Conservation (phyloP, 805 yeast species). For the Pichia deserticola region DNA sequence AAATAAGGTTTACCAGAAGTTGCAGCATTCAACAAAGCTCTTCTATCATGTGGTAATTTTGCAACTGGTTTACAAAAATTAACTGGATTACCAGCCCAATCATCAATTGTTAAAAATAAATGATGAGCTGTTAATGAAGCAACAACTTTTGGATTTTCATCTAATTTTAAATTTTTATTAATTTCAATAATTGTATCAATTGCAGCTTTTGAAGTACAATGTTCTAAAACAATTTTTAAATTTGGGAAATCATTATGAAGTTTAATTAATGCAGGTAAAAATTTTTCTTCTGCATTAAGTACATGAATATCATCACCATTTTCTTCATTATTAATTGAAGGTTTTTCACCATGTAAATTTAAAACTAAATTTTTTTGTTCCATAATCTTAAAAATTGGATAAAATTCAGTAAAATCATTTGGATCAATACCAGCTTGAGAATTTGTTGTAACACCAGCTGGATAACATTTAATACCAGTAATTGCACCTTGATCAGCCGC, state of each 20-base stretch:
- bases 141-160: slow-evolving; percentile 52
- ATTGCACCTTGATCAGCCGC: slow-evolving; percentile 68
- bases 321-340: slow-evolving; percentile 38
- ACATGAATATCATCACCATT: slow-evolving; percentile 70
- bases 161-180: slow-evolving; percentile 35
- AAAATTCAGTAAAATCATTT: slow-evolving; percentile 80
- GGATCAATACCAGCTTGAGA: slow-evolving; percentile 89
- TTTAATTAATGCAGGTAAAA: slow-evolving; percentile 79
- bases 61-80: slow-evolving; percentile 98
- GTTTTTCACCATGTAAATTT: slow-evolving; percentile 94
- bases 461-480: slow-evolving; percentile 91
- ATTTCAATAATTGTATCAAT: slow-evolving; percentile 66
- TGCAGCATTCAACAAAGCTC: slow-evolving; percentile 80
- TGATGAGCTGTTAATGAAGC: slow-evolving; percentile 98
- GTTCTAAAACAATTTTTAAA: slow-evolving; percentile 82
- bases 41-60: slow-evolving; percentile 76
- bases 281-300: slow-evolving; percentile 87
- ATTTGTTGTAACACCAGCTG: slow-evolving; percentile 99
- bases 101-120: slow-evolving; percentile 77
- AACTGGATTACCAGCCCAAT: slow-evolving; percentile 94
- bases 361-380: slow-evolving; percentile 68
- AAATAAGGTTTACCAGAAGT: slow-evolving; percentile 86
- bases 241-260: slow-evolving; percentile 80
- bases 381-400: slow-evolving; percentile 87
- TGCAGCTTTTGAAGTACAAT: slow-evolving; percentile 90